phyloP scores from a whole-genome alignment of 2,329 filamentous ascomycete species.

The Fonsecaea erecta region DNA sequence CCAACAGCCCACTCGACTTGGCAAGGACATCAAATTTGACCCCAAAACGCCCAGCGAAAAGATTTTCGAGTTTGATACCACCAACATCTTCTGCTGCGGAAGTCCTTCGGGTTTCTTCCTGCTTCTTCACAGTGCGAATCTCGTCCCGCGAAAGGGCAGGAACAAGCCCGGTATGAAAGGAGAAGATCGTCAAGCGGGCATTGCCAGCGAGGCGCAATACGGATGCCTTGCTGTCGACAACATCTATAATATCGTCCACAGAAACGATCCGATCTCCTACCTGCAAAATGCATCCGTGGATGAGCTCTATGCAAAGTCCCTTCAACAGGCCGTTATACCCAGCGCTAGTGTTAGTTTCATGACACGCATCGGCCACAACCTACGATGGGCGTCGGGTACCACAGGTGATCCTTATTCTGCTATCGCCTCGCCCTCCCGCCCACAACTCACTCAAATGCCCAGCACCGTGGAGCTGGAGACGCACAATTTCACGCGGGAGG shows the following conservation, averaged over 20 bases:
- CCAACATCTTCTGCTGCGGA: slow-evolving; percentile 84
- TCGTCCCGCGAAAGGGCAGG: slow-evolving; percentile 77
- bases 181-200: slow-evolving; percentile 62
- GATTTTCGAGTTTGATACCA: slow-evolving; percentile 89
- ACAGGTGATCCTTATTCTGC: slow-evolving; percentile 56
- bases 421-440: slow-evolving; percentile 58
- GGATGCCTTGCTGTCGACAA: slow-evolving; percentile 95
- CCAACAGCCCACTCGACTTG: slow-evolving; percentile 76
- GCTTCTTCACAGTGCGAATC: slow-evolving; percentile 70
- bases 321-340: slow-evolving; percentile 80
- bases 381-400: slow-evolving; percentile 63
- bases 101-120: slow-evolving; percentile 93
- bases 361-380: slow-evolving; percentile 65
- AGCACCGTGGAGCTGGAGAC: slow-evolving; percentile 89
- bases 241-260: slow-evolving; percentile 88
- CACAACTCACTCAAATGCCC: slow-evolving; percentile 68
- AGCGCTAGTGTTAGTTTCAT: slow-evolving; percentile 70
- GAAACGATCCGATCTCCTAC: slow-evolving; percentile 82
- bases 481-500: slow-evolving; percentile 90
- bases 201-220: slow-evolving; percentile 81
- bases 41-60: slow-evolving; percentile 50
- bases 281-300: slow-evolving; percentile 90
- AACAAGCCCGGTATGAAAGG: slow-evolving; percentile 74
- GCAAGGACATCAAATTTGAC: slow-evolving; percentile 50
- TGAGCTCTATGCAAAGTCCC: slow-evolving; percentile 72